Evolutionary conservation across 2,329 filamentous ascomycete genomes (phyloP).

Genomic region (Mariannaea elegans): DNA sequence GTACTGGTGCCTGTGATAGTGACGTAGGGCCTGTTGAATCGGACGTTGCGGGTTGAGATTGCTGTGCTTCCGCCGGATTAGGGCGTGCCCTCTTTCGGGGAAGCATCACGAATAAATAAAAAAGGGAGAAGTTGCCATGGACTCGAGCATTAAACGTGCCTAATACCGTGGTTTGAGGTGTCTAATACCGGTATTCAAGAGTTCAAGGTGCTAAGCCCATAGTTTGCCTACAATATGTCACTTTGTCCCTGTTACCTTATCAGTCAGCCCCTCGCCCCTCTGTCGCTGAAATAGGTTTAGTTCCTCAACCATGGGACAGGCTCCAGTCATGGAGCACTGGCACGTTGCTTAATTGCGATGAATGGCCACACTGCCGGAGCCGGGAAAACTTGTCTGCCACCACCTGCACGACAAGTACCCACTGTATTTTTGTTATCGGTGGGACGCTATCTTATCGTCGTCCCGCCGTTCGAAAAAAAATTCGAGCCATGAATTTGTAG

Average conservation of each 20-base stretch:
- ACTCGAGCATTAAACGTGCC: background rate
- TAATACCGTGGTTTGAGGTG: slow-evolving; percentile 19
- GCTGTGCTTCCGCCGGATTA: slow-evolving; percentile 38
- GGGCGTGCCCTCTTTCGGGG: slow-evolving; percentile 47
- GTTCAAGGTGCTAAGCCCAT: background rate
- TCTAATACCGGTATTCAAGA: background rate
- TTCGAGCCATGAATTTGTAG: slow-evolving; percentile 32
- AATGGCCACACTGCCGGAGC: slow-evolving; percentile 16
- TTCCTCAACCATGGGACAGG: background rate
- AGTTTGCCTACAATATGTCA: background rate
- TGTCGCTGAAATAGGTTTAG: slow-evolving; percentile 1
- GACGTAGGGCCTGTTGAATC: slow-evolving; percentile 36
- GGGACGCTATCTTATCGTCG: slow-evolving; percentile 34
- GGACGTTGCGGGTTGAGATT: slow-evolving; percentile 20
- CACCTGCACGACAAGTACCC: background rate
- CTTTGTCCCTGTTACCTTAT: background rate
- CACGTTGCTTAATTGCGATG: background rate
- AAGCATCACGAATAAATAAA: slow-evolving; percentile 38
- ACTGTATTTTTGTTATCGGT: slow-evolving; percentile 15
- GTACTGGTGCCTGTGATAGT: slow-evolving; percentile 37
- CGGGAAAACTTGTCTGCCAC: slow-evolving; percentile 29
- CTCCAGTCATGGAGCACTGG: background rate
- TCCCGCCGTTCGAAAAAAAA: slow-evolving; percentile 46
- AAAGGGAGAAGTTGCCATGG: slow-evolving; percentile 19
- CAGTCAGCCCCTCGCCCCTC: slow-evolving; percentile 9